A percentile compares a stretch with the other conserved stretches of the same genome.
Evolutionary conservation across 441 rosid genomes (phyloP).

Genomic region (Viola pubescens): DNA sequence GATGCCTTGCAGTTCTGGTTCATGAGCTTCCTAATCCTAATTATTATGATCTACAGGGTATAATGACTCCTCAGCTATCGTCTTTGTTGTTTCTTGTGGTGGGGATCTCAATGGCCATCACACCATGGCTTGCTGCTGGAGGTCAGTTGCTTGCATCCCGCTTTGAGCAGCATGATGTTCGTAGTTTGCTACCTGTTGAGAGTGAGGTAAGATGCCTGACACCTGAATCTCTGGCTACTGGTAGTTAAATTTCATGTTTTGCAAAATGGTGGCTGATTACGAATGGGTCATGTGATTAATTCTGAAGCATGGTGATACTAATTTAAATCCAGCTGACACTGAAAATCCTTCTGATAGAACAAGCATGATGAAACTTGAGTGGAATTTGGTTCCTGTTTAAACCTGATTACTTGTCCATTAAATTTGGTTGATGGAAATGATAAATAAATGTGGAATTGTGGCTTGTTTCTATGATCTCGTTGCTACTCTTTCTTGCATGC

Average conservation of each 20-base stretch:
- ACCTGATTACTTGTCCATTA: no score
- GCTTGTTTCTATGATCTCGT: no score
- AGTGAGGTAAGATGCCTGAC: conserved; percentile 61
- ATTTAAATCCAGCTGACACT: background rate
- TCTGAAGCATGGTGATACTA: background rate
- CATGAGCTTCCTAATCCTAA: conserved; percentile 11
- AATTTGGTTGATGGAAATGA: no score
- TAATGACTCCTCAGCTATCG: conserved; percentile 87
- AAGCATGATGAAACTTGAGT: conserved; percentile 4
- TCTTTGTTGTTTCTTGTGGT: conserved; percentile 93
- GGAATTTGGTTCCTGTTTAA: background rate
- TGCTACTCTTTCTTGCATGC: no score
- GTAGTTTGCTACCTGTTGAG: conserved; percentile 91
- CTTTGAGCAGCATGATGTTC: conserved; percentile 89
- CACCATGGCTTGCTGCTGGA: conserved; percentile 99
- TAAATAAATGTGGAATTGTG: no score
- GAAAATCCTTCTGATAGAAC: conserved; percentile 1
- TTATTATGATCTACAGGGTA: conserved; percentile 55
- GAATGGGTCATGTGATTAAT: conserved; percentile 1
- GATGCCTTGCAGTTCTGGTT: conserved; percentile 5
- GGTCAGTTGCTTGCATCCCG: conserved; percentile 96
- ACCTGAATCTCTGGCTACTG: conserved; percentile 9
- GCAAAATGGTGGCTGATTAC: conserved; percentile 10
- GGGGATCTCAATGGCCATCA: conserved; percentile 96
- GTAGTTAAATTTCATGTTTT: conserved; percentile 17